phyloP scores from a whole-genome alignment of 192 early-diverging fungal species.

The Phlyctochytrium arcticum region DNA sequence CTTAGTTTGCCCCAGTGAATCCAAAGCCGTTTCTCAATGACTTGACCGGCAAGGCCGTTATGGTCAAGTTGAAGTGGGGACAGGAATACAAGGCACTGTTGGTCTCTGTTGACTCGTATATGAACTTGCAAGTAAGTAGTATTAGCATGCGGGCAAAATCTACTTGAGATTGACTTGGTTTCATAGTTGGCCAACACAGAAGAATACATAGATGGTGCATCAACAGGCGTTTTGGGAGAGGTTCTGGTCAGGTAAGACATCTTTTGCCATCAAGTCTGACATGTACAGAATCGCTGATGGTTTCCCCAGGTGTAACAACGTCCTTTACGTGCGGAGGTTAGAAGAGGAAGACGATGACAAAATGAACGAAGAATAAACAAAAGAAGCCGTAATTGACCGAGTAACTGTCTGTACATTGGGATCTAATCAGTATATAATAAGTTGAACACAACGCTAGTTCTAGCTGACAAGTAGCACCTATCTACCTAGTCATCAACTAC shows the following conservation, averaged over 20 bases:
- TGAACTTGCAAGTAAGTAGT: slow-evolving; percentile 84
- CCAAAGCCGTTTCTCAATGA: slow-evolving; percentile 94
- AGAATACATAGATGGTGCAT: slow-evolving; percentile 90
- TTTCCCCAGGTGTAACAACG: slow-evolving; percentile 45
- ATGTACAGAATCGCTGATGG: neutral
- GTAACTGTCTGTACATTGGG: too few relatives aligned
- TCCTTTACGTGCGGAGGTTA: slow-evolving; percentile 34
- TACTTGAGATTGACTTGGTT: neutral
- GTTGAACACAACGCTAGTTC: too few relatives aligned
- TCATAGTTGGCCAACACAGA: slow-evolving; percentile 86
- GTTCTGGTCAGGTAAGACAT: slow-evolving; percentile 85
- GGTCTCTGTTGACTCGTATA: slow-evolving; percentile 89
- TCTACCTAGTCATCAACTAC: too few relatives aligned
- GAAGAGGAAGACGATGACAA: neutral
- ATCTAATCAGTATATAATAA: too few relatives aligned
- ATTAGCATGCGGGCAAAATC: too few relatives aligned
- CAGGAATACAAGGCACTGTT: slow-evolving; percentile 95
- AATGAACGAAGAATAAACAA: neutral
- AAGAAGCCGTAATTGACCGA: too few relatives aligned
- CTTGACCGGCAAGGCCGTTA: slow-evolving; percentile 86
- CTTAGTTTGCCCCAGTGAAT: slow-evolving; percentile 88
- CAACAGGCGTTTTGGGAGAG: slow-evolving; percentile 84
- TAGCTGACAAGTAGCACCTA: too few relatives aligned
- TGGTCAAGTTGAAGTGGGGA: slow-evolving; percentile 97
- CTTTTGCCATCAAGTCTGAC: neutral